Conservation (phyloP, 2,329 filamentous ascomycete genomes). For the Whalleya microplaca region DNA sequence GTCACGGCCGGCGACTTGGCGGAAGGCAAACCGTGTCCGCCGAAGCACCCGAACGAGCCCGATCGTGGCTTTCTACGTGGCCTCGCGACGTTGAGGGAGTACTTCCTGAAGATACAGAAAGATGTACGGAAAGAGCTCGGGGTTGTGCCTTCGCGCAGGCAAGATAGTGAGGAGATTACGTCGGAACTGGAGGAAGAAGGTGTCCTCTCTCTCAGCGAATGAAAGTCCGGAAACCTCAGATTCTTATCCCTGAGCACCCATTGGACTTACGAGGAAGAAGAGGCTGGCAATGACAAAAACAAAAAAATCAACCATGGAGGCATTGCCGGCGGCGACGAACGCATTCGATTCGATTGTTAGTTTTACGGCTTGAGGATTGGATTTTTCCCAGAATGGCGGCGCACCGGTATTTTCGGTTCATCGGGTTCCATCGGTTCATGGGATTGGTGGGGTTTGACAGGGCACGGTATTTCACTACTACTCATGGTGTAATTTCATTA, state of each 20-base stretch:
- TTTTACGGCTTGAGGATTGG: conserved; percentile 17
- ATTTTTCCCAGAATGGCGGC: conserved; percentile 31
- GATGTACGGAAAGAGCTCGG: conserved; percentile 67
- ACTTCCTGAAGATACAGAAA: conserved; percentile 85
- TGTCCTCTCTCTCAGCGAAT: conserved; percentile 33
- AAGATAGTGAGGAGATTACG: conserved; percentile 24
- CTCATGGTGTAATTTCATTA: conserved; percentile 10
- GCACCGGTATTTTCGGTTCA: conserved; percentile 19
- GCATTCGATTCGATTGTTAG: conserved; percentile 18
- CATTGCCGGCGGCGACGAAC: not conserved
- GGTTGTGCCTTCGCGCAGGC: conserved; percentile 34
- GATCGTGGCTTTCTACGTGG: conserved; percentile 91
- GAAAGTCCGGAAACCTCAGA: conserved; percentile 4
- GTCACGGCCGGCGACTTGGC: conserved; percentile 82
- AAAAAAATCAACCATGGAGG: not conserved
- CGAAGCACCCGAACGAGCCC: conserved; percentile 76
- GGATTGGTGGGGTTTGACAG: conserved; percentile 14
- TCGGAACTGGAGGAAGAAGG: conserved; percentile 33
- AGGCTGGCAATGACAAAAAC: not conserved
- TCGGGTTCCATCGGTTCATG: conserved; percentile 4
- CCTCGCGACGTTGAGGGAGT: conserved; percentile 74
- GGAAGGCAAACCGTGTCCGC: conserved; percentile 71
- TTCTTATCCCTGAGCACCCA: not conserved
- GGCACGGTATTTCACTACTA: conserved; percentile 8
- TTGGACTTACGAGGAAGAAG: not conserved